Conservation (phyloP, 805 yeast genomes). For the Yarrowia yakushimensis region DNA sequence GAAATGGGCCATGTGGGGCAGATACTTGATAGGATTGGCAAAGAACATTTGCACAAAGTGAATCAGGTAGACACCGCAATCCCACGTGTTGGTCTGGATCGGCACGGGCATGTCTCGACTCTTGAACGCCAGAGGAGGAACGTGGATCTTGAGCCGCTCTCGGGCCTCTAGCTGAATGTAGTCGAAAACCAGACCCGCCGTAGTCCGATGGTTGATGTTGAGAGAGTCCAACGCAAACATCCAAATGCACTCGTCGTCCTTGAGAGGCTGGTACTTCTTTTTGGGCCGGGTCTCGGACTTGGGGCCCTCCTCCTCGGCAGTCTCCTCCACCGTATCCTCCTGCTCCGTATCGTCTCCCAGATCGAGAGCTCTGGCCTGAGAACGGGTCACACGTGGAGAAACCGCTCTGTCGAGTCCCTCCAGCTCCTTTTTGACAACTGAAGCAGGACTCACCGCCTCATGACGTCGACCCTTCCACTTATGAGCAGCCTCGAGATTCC, state of each 20-base stretch:
- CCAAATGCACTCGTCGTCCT: slow-evolving; percentile 21
- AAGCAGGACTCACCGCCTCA: not conserved
- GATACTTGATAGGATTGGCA: slow-evolving; percentile 33
- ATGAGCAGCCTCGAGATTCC: slow-evolving; percentile 42
- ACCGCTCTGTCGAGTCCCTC: not conserved
- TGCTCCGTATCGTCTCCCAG: not conserved
- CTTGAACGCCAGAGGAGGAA: slow-evolving; percentile 48
- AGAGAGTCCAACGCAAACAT: slow-evolving; percentile 74
- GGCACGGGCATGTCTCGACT: slow-evolving; percentile 61
- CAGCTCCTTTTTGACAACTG: not conserved
- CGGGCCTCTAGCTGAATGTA: slow-evolving; percentile 44
- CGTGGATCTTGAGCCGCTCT: slow-evolving; percentile 52
- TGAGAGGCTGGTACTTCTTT: not conserved
- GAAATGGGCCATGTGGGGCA: slow-evolving; percentile 26
- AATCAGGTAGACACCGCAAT: slow-evolving; percentile 91
- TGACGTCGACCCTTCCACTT: slow-evolving; percentile 4
- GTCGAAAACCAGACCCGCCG: slow-evolving; percentile 34
- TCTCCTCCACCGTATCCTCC: not conserved
- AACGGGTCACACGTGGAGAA: not conserved
- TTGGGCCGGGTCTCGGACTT: not conserved
- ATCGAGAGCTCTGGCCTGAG: not conserved
- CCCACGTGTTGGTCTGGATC: slow-evolving; percentile 81
- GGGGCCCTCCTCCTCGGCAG: too few species aligned
- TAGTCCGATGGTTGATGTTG: slow-evolving; percentile 33
- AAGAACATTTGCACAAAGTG: slow-evolving; percentile 42